Conservation (phyloP, 768 basidiomycete species). For the Kwoniella shandongensis region DNA sequence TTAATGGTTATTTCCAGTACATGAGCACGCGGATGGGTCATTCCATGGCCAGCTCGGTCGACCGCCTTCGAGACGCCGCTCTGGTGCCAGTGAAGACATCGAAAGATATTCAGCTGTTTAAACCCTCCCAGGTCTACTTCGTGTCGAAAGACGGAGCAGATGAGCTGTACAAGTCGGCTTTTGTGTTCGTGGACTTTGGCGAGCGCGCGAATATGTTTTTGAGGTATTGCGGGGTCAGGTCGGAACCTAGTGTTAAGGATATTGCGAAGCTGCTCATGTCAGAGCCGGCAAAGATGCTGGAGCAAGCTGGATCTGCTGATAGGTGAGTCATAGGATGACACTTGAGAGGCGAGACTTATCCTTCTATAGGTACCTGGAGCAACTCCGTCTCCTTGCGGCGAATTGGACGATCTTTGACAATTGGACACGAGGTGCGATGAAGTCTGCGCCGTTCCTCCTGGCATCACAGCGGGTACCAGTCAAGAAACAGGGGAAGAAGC, state of each 20-base stretch:
- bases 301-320: constrained; percentile 42
- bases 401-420: constrained; percentile 59
- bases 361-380: constrained; percentile 80
- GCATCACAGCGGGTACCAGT: constrained; percentile 66
- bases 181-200: constrained; percentile 88
- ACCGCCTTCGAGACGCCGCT: constrained; percentile 60
- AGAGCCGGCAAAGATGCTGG: constrained; percentile 37
- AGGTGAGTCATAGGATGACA: too few species aligned
- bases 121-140: constrained; percentile 50
- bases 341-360: too few species aligned
- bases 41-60: constrained; percentile 56
- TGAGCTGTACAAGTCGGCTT: constrained; percentile 74
- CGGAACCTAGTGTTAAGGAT: constrained; percentile 78
- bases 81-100: constrained; percentile 64
- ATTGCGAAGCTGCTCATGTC: constrained; percentile 35
- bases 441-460: constrained; percentile 67
- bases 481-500: constrained; percentile 31
- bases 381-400: constrained; percentile 82
- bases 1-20: constrained; percentile 22
- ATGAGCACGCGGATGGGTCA: constrained; percentile 36
- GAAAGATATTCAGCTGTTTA: constrained; percentile 24
- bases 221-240: constrained; percentile 79
- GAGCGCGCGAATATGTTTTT: constrained; percentile 77
- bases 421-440: constrained; percentile 66
- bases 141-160: constrained; percentile 47